Base-by-base conservation (phyloP, 371 early-diverging fungal genomes). In the Mortierella sp. region DNA sequence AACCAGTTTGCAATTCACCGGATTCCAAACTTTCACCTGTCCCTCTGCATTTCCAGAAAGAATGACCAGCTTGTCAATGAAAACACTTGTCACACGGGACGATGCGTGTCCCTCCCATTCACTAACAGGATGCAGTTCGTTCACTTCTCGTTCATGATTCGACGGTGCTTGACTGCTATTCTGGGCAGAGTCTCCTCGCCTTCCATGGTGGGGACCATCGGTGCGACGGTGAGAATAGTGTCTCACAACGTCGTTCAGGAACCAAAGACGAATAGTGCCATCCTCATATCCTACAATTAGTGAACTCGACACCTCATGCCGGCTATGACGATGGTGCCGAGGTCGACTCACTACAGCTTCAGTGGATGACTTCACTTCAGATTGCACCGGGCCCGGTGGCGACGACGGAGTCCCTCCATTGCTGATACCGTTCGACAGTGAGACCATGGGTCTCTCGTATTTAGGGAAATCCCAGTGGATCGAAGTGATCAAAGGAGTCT, bases 191-290 rank as follows among this genome's bases (percentile, higher is more conserved):
- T n/a, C n/a, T n/a, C n/a, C 37, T 37, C 5, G 9, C 9, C 37
- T 37, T 37, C 37, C 9, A 5, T 37, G n/a, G n/a, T n/a, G n/a
- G n/a, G n/a, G n/a, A n/a, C 37, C 37, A 37, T 37, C 37, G 9
- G 37, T 37, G 9, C 9, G 9, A 9, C 37, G 37, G 9, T 9
- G 48, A 4, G 37, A 21, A 50, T 57, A 28, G 23, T 65, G 72
- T 56, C 63, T 76, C 25, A 71, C 5, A 19, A 56, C 52, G 43
- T 76, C 77, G 14, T 53, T 61, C 66, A 76, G 48, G 43, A 72
- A 76, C 80, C 80, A 79, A 7, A 73, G 47, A 47, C 73, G 73
- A 29, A 79, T 70, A 44, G 72, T 73, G 26, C 80, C 80, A 30
- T 52, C 18, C 4, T 53, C 48, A 45, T 79, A 73, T 14, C 80